Evolutionary conservation across 2,329 filamentous ascomycete genomes (phyloP).

Genomic region (Alternaria sp.): DNA sequence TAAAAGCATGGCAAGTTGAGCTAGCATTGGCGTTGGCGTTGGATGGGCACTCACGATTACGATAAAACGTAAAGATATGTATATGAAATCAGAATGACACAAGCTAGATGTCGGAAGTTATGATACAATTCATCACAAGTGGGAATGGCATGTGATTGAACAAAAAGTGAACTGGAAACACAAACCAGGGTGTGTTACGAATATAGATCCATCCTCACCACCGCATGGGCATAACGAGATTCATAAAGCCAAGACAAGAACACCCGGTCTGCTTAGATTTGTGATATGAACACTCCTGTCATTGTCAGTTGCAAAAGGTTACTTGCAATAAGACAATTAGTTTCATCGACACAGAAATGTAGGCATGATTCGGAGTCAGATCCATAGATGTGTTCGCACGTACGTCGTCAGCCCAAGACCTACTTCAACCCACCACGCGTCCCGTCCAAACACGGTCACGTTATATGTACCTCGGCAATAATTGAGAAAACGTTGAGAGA

Average conservation of each 20-base stretch:
- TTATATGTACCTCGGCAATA: slow-evolving; percentile 7
- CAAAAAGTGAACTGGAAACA: background rate
- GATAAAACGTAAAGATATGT: background rate
- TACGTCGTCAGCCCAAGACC: background rate
- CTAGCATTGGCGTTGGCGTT: slow-evolving; percentile 3
- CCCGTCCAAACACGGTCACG: background rate
- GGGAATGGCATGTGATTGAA: background rate
- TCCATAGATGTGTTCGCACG: background rate
- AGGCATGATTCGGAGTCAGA: background rate
- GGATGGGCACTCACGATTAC: background rate
- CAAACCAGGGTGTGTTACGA: background rate
- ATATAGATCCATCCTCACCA: background rate
- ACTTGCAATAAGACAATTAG: background rate
- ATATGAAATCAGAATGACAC: background rate
- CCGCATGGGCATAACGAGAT: background rate
- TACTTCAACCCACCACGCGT: background rate
- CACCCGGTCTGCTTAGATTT: background rate
- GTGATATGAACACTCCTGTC: too few species aligned
- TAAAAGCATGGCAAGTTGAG: background rate
- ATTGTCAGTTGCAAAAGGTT: background rate
- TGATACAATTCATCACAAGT: background rate
- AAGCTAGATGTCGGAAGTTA: background rate
- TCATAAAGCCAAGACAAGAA: background rate
- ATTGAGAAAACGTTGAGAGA: background rate
- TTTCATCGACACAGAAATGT: background rate